Percentiles rank a stretch among this genome's conserved stretches.
Conservation (phyloP, 2,329 filamentous ascomycete genomes). For the Nigrospora sphaerica region DNA sequence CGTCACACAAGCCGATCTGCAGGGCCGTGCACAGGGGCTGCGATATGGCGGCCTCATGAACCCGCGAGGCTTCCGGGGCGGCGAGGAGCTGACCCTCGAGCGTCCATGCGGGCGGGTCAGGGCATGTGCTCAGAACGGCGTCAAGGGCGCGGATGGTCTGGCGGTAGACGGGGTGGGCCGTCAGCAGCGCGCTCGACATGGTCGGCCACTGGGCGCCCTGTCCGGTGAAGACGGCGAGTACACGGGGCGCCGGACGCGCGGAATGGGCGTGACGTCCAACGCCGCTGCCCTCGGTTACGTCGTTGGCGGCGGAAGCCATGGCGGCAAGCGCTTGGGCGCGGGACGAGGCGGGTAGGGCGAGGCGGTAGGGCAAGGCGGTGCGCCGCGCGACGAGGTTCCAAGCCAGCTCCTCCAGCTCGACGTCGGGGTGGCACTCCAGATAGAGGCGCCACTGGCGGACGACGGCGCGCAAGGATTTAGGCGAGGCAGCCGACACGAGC, state of each 20-base stretch:
- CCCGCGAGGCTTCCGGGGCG: slow-evolving; percentile 13
- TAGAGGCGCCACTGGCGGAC: slow-evolving; percentile 19
- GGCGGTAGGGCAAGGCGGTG: slow-evolving; percentile 22
- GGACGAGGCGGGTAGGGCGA: slow-evolving; percentile 18
- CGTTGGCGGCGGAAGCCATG: slow-evolving; percentile 16
- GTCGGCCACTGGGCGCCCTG: slow-evolving; percentile 27
- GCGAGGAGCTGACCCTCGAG: slow-evolving; percentile 27
- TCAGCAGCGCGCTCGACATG: slow-evolving; percentile 23
- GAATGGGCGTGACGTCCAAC: slow-evolving; percentile 15
- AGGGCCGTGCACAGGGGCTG: slow-evolving; percentile 48
- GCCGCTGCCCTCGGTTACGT: slow-evolving; percentile 1
- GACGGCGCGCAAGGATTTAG: slow-evolving; percentile 22
- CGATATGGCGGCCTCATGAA: slow-evolving; percentile 31
- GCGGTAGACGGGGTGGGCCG: slow-evolving; percentile 21
- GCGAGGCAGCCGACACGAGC: slow-evolving; percentile 28
- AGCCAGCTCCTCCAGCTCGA: slow-evolving; percentile 15
- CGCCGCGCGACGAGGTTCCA: slow-evolving; percentile 24
- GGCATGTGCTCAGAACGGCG: slow-evolving; percentile 10
- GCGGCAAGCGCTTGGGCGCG: slow-evolving; percentile 10
- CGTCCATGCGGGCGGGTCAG: slow-evolving; percentile 21
- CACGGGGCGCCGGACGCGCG: slow-evolving; percentile 9
- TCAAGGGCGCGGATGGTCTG: slow-evolving; percentile 26
- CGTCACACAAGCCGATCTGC: slow-evolving; percentile 37
- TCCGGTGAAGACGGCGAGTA: slow-evolving; percentile 26
- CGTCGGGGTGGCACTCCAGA: slow-evolving; percentile 9